Evolutionary conservation across 1,284 basidiomycete species (phyloP).

Genomic region (Sporisorium graminicola): DNA sequence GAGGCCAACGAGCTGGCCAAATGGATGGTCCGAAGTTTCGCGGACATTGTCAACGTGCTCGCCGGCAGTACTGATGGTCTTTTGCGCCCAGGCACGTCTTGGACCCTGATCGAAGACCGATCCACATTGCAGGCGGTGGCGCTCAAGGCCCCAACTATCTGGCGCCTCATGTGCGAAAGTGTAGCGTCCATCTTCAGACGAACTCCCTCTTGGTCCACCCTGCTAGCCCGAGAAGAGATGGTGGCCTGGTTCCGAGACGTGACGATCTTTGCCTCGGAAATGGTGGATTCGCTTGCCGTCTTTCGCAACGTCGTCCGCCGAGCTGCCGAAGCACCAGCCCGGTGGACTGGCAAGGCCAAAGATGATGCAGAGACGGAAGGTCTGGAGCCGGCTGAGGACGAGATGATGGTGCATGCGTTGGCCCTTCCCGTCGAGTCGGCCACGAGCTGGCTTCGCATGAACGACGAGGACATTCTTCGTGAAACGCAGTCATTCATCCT

Average conservation of each 20-base stretch:
- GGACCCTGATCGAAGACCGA: slow-evolving; percentile 48
- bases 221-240: slow-evolving; percentile 57
- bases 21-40: slow-evolving; percentile 61
- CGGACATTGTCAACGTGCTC: slow-evolving; percentile 65
- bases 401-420: slow-evolving; percentile 53
- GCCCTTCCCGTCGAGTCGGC: slow-evolving; percentile 60
- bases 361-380: slow-evolving; percentile 27
- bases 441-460: slow-evolving; percentile 66
- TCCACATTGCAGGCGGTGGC: slow-evolving; percentile 37
- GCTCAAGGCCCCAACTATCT: slow-evolving; percentile 54
- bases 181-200: slow-evolving; percentile 62
- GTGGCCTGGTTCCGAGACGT: slow-evolving; percentile 68
- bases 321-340: slow-evolving; percentile 41
- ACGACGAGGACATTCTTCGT: slow-evolving; percentile 65
- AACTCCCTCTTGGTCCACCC: slow-evolving; percentile 62
- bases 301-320: slow-evolving; percentile 53
- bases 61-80: slow-evolving; percentile 64
- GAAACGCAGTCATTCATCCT: slow-evolving; percentile 62
- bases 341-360: slow-evolving; percentile 26
- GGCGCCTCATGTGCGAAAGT: slow-evolving; percentile 62
- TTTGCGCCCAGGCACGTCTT: slow-evolving; percentile 59
- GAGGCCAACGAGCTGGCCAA: slow-evolving; percentile 61
- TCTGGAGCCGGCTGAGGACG: slow-evolving; percentile 31
- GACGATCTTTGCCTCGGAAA: slow-evolving; percentile 62
- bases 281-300: slow-evolving; percentile 59